These are phyloP conservation scores for Dryas octopetala DNA, from an alignment of 306 rosid species.

Conservation along the genomic window DNA sequence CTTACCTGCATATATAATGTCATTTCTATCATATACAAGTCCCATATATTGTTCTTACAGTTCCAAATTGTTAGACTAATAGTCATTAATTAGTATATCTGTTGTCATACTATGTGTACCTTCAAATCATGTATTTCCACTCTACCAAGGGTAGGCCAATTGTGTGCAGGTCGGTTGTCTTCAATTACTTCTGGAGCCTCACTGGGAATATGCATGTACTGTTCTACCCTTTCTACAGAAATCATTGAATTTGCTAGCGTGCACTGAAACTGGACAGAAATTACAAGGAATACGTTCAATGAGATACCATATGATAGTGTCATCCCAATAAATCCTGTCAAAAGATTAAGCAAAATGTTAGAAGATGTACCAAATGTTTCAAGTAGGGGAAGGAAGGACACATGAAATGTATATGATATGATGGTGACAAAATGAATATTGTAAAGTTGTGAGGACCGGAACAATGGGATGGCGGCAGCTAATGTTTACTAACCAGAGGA, in stretches of 20 bases:
- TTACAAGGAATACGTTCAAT: slow-evolving; percentile 19
- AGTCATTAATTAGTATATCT: not conserved
- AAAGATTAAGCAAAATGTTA: not conserved
- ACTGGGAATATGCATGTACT: slow-evolving; percentile 33
- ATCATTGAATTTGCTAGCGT: slow-evolving; percentile 24
- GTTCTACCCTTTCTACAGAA: slow-evolving; percentile 35
- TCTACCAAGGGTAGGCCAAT: slow-evolving; percentile 25
- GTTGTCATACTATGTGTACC: not conserved
- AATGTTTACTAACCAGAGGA: slow-evolving; percentile 24
- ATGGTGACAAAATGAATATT: no score
- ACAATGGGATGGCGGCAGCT: not conserved
- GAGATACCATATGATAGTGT: slow-evolving; percentile 33
- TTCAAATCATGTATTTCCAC: slow-evolving; percentile 26
- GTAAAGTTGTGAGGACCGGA: no score
- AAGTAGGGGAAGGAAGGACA: no score
- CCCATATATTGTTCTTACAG: not conserved
- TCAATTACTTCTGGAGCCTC: slow-evolving; percentile 24
- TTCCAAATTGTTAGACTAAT: not conserved
- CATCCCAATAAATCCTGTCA: slow-evolving; percentile 32
- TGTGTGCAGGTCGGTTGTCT: slow-evolving; percentile 14
- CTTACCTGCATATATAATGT: slow-evolving; percentile 25
- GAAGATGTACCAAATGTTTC: not conserved
- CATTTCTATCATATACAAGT: not conserved
- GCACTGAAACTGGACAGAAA: slow-evolving; percentile 23
- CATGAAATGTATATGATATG: not conserved